Conservation (phyloP, 345 rosid species). For the Citrus inodora region DNA sequence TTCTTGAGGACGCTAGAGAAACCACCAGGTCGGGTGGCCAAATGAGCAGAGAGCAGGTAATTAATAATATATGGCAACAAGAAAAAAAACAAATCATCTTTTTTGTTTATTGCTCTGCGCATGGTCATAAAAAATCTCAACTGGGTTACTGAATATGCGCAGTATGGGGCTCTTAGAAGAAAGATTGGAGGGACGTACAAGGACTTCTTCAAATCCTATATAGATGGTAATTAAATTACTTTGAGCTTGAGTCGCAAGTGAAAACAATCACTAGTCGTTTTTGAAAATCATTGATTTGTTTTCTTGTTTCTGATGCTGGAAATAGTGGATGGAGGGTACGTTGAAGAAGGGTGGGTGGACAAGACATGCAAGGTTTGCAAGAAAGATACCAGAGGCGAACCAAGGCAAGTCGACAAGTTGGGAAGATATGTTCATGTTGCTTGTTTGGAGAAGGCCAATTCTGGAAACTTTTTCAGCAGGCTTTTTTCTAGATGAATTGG, state of each 20-base stretch:
- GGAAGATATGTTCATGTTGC: constrained; percentile 79
- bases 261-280: background rate
- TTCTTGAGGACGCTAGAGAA: constrained; percentile 69
- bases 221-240: constrained; percentile 49
- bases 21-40: constrained; percentile 62
- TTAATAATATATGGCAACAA: background rate
- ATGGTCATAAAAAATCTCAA: background rate
- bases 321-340: constrained; percentile 71
- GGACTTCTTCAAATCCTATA: constrained; percentile 89
- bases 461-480: constrained; percentile 73
- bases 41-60: constrained; percentile 77
- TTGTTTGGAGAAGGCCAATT: constrained; percentile 55
- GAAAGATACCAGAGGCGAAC: constrained; percentile 74
- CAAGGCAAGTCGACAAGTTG: constrained; percentile 70
- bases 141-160: constrained; percentile 19
- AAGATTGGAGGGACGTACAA: constrained; percentile 91
- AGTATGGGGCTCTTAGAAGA: constrained; percentile 95
- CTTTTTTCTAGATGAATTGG: constrained; percentile 49
- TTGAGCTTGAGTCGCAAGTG: background rate
- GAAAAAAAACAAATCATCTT: background rate
- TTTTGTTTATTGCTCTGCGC: background rate
- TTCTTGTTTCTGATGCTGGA: background rate
- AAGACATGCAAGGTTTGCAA: constrained; percentile 89
- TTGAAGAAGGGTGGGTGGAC: constrained; percentile 87
- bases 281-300: background rate